Conservation (phyloP, 1,284 basidiomycete genomes). For the Pyrrhoderma lamaoense region DNA sequence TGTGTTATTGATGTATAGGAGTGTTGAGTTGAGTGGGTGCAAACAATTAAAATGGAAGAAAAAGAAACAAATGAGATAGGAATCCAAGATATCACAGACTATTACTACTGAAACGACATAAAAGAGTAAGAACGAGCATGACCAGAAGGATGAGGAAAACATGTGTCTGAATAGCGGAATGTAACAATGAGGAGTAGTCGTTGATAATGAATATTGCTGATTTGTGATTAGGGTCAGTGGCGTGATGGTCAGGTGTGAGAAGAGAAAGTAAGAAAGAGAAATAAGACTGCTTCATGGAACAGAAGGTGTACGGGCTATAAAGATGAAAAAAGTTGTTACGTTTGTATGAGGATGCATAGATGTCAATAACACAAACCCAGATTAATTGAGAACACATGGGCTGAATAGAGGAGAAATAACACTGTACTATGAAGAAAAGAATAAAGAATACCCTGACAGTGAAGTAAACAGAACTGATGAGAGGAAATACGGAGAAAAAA, state of each 20-base stretch:
- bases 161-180: too few species aligned
- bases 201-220: too few species aligned
- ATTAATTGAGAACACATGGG: conserved; percentile 15
- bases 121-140: too few species aligned
- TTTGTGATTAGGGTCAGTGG: too few species aligned
- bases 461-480: neutral
- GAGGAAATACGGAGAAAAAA: conserved; percentile 11
- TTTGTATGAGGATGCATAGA: conserved; percentile 17
- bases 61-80: too few species aligned
- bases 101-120: too few species aligned
- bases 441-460: conserved; percentile 1
- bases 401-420: conserved; percentile 2
- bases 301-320: neutral
- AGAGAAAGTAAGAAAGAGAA: conserved; percentile 3
- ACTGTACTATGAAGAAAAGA: neutral
- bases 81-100: too few species aligned
- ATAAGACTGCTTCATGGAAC: neutral
- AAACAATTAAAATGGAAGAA: too few species aligned
- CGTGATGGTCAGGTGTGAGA: neutral
- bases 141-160: too few species aligned
- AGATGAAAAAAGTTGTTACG: conserved; percentile 23
- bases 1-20: too few species aligned
- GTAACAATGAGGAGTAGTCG: too few species aligned
- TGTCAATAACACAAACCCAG: conserved; percentile 22
- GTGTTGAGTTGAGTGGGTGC: too few species aligned